Conservation (phyloP, 1,139 yeast genomes). For the Insectozyma bohioensis region DNA sequence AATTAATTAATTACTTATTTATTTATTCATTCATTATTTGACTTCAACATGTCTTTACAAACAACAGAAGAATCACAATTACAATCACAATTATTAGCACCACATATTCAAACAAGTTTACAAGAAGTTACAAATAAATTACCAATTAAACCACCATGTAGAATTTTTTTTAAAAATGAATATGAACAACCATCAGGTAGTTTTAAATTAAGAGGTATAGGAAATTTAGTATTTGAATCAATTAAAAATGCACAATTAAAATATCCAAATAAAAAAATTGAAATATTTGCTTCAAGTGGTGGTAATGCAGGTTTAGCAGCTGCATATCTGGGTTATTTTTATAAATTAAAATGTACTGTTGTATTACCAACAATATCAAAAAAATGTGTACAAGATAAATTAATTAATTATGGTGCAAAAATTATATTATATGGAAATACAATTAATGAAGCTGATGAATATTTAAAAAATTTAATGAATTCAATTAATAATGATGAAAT, state of each 20-base stretch:
- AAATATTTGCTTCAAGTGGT: constrained; percentile 66
- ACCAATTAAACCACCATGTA: constrained; percentile 39
- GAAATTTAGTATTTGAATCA: constrained; percentile 40
- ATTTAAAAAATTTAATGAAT: constrained; percentile 41
- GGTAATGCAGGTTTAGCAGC: constrained; percentile 83
- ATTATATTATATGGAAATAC: constrained; percentile 55
- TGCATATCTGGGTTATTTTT: constrained; percentile 54
- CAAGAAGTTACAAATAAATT: constrained; percentile 34
- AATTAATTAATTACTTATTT: too few species aligned
- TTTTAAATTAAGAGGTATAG: constrained; percentile 69
- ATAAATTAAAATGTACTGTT: constrained; percentile 57
- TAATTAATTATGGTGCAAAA: constrained; percentile 50
- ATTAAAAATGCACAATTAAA: constrained; percentile 17
- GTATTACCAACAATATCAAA: constrained; percentile 58
- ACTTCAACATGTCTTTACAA: constrained; percentile 17
- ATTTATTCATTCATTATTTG: constrained; percentile 2
- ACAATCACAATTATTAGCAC: constrained; percentile 14
- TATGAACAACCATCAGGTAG: constrained; percentile 71
- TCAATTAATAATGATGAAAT: constrained; percentile 24
- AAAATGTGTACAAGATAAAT: constrained; percentile 24
- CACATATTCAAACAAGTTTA: constrained; percentile 44
- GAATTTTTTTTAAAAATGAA: constrained; percentile 60
- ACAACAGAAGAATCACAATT: not conserved
- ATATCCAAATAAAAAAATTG: constrained; percentile 29
- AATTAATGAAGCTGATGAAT: constrained; percentile 67